Base-by-base conservation (phyloP, 495 filamentous ascomycete genomes). In the Recurvomyces mirabilis region DNA sequence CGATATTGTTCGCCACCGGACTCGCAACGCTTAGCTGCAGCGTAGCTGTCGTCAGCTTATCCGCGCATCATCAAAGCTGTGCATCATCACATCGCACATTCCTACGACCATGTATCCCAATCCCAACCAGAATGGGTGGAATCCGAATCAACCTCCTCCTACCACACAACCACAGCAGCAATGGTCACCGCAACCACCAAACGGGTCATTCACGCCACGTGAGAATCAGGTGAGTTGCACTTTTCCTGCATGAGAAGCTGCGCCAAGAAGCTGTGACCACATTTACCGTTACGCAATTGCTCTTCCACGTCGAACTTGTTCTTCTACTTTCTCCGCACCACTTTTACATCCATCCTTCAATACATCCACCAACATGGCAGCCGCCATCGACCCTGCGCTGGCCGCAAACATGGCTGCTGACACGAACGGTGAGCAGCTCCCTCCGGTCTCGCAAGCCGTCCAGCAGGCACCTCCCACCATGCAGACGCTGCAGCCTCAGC, bases 401-500 rank as follows among this genome's bases (percentile, higher is more conserved):
- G 32, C 50, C 6, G 4, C 38, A 9, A 45, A 39, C n/a, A 12
- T 23, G 4, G 38, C 50, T 44, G 44, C 48, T 40, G 4, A 32
- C 9, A 20, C 43, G 24, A 20, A 10, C 14, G 31, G 21, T n/a
- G 14, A 38, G 9, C 50, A 53, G 50, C 51, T 53, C 19, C 50
- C 50, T 11, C 50, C 50, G 0, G 24, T 53, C 22, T 43, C 43
- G 3, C 50, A 53, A 32, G 50, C 50, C n/a, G 31, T 49, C 11
- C 51, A 51, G 17, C 59, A 62, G 43, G 54, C 46, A n/a, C 47
- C 49, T 26, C 59, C 61, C 24, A 53, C 57, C 18, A 57, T 57
- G 54, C 40, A 49, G 36, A 50, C 52, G 1, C 38, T 54, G 11
- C 52, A 54, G 31, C 47, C 55, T 4, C 47, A 51, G 26, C 50